Base-by-base conservation (phyloP, 225 moss, liverwort and hornwort genomes). In the Climacium dendroides region DNA sequence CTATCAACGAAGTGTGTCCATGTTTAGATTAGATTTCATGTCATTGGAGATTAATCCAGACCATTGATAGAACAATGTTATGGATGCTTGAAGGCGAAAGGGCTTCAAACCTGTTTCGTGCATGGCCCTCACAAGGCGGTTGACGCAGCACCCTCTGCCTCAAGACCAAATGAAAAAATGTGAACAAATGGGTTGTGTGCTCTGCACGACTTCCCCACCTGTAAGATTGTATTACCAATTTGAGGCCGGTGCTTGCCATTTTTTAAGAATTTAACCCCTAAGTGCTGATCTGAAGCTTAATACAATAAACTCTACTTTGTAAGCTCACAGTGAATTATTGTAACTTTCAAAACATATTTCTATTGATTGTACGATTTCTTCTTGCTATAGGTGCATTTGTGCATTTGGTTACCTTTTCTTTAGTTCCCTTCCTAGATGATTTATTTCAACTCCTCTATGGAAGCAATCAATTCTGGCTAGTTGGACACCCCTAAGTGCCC, bases 61-160 rank as follows among this genome's bases (percentile, higher is more conserved):
- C 60, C 89, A 80, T 75, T 85, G 57, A 83, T 92, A 85, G 90
- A 83, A 71, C 45, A 16, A 41, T 74, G 30, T 77, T 78, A 35
- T 83, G 87, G 75, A 70, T 90, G 84, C 76, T 88, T 90, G 86
- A 90, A 93, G 92, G 93, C 88, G 88, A 86, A 87, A 57, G 81
- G 93, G 93, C 84, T 93, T 92, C 90, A 93, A 83, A 85, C 90
- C 90, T 81, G 63, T 93, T 66, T 92, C 89, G 69, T 85, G 79
- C 81, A 82, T 89, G 90, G 93, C 93, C 74, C 67, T 85, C 65
- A 82, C 83, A 52, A 88, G 88, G 88, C 89, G 93, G 66, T 90
- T 93, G 89, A 92, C 86, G 89, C 86, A 88, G 89, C 89, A 86
- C 76, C 89, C 91, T 37, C 86, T 92, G 81, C 89, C 90, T 77